Evolutionary conservation across 495 filamentous ascomycete species (phyloP).

Genomic region (Neurospora sp.): DNA sequence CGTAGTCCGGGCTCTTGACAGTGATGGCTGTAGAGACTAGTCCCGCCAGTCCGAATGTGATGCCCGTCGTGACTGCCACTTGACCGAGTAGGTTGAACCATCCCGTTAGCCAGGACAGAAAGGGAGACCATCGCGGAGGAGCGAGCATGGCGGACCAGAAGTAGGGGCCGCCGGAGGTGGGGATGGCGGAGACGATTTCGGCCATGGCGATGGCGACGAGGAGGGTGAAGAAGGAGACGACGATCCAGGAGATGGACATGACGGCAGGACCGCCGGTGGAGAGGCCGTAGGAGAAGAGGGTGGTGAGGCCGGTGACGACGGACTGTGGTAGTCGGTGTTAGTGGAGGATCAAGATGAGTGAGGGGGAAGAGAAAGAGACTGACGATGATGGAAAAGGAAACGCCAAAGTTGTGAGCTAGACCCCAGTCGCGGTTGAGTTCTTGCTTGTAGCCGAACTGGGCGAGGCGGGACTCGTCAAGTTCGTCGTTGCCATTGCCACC

Average conservation of each 20-base stretch:
- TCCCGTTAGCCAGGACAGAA: slow-evolving; percentile 55
- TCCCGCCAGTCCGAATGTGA: slow-evolving; percentile 53
- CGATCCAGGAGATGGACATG: slow-evolving; percentile 34
- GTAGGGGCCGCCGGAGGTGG: slow-evolving; percentile 54
- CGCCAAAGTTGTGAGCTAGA: slow-evolving; percentile 53
- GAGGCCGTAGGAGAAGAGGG: slow-evolving; percentile 46
- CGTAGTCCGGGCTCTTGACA: slow-evolving; percentile 41
- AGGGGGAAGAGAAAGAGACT: slow-evolving; percentile 8
- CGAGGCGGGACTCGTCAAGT: slow-evolving; percentile 43
- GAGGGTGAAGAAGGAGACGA: slow-evolving; percentile 25
- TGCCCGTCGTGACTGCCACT: slow-evolving; percentile 56
- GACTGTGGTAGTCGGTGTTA: slow-evolving; percentile 27
- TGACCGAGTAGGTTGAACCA: slow-evolving; percentile 54
- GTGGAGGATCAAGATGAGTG: not conserved
- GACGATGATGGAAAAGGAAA: slow-evolving; percentile 58
- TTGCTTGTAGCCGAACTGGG: slow-evolving; percentile 53
- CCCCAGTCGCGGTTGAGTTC: slow-evolving; percentile 53
- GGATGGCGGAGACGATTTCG: slow-evolving; percentile 57
- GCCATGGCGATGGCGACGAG: slow-evolving; percentile 50
- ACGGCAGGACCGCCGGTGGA: slow-evolving; percentile 47
- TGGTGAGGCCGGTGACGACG: slow-evolving; percentile 53
- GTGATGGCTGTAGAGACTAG: slow-evolving; percentile 50
- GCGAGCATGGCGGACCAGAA: slow-evolving; percentile 58
- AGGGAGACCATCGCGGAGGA: slow-evolving; percentile 43
- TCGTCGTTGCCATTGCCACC: slow-evolving; percentile 10